Evolutionary conservation across 192 early-diverging fungal species (phyloP).

Genomic region (Coemansia sp.): DNA sequence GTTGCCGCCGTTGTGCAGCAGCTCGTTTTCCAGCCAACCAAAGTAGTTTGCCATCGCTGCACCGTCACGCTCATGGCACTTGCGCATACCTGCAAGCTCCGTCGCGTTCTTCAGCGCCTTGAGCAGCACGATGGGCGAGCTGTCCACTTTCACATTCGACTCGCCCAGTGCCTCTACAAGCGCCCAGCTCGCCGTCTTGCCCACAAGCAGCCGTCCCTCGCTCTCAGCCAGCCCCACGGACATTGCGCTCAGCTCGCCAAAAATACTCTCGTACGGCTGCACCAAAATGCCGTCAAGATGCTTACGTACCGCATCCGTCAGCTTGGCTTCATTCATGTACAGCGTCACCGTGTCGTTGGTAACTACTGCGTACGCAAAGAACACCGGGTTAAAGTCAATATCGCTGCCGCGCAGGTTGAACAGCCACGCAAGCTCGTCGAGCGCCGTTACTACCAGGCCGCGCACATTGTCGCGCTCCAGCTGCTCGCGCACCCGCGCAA

Average conservation of each 20-base stretch:
- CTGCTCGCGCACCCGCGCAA: conserved; percentile 64
- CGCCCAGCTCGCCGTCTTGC: conserved; percentile 69
- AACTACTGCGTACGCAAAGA: conserved; percentile 88
- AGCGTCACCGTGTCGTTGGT: conserved; percentile 67
- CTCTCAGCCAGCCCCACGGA: conserved; percentile 9
- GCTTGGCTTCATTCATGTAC: conserved; percentile 75
- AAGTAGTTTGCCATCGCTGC: conserved; percentile 84
- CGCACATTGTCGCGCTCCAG: conserved; percentile 63
- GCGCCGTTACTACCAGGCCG: conserved; percentile 81
- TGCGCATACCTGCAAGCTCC: conserved; percentile 90
- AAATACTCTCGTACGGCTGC: conserved; percentile 75
- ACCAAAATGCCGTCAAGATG: conserved; percentile 69
- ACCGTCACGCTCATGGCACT: conserved; percentile 87
- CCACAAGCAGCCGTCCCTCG: conserved; percentile 62
- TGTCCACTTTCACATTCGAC: conserved; percentile 55
- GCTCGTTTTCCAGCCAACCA: conserved; percentile 93
- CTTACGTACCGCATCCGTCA: conserved; percentile 59
- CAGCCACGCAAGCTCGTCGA: conserved; percentile 98
- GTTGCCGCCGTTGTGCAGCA: conserved; percentile 63
- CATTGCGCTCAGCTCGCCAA: conserved; percentile 65
- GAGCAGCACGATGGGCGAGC: conserved; percentile 72
- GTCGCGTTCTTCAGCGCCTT: conserved; percentile 93
- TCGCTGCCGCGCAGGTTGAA: conserved; percentile 97
- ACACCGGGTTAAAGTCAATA: conserved; percentile 94
- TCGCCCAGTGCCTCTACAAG: conserved; percentile 72